Evolutionary conservation across 169 alveolate species (phyloP), one percentile per base, ranked within the genome.

Genomic region (Cryptosporidium meleagridis): DNA sequence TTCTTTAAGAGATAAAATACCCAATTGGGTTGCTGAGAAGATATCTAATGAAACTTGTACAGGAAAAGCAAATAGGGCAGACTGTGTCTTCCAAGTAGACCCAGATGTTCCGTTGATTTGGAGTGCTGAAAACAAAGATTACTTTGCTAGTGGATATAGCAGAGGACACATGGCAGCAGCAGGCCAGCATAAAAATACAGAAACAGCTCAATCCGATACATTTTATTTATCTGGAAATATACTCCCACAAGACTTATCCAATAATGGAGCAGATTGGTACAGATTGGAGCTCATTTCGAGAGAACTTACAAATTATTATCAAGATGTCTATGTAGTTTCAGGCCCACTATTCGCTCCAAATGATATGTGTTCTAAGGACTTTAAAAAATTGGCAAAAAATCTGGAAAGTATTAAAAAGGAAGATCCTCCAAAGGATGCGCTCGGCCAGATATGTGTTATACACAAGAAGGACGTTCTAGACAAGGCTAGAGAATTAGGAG

Each of bases 1-100:
- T 23, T 73, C 85, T 8, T 86, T 73, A 26, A 84, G 51, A 37
- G 61, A 75, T 44, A 86, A 86, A 53, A 86, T 86, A 31, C 92
- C 92, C 16, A 86, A 86, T 45, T 86, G 92, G 92, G 92, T 86
- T 1, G 92, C 92, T 2, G 92, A 86, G 35, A 84, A 55, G 37
- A 86, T 86, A n/a, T 71, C 75, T 3, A 18, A 71, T 23, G 45
- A 86, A 18, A 33, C 89, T 1, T 75, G 75, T 37, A 59, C 26
- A 41, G 86, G 92, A 45, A 72, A 55, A 23, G 92, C 87, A 37
- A 70, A 86, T 2, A 51, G 92, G 44, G 31, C 44, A 4, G 37
- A 69, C 35, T 75, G 85, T 12, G 33, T 52, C 26, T 86, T 86
- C 37, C 85, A 58, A 14, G 44, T 51, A 26, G 92, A 86, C 61